Percentiles rank a stretch among this genome's conserved stretches.
Conservation (phyloP, 1,284 basidiomycete species). For the Pseudozyma thailandica region DNA sequence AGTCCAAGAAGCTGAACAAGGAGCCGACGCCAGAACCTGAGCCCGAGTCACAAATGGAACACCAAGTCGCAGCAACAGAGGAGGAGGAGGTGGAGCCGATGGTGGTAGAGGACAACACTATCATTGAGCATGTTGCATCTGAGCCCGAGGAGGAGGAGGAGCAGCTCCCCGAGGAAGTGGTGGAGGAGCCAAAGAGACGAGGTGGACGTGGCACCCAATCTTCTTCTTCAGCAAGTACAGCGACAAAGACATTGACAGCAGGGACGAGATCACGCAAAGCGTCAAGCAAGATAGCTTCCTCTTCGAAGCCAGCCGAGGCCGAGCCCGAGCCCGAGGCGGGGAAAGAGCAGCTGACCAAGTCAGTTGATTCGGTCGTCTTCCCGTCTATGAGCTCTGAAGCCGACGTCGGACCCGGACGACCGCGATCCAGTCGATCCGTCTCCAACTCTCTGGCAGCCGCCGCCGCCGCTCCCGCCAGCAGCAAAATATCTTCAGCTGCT, state of each 20-base stretch:
- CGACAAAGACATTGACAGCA: not conserved
- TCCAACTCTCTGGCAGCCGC: conserved; percentile 8
- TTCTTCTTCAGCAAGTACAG: conserved; percentile 7
- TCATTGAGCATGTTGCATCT: conserved; percentile 22
- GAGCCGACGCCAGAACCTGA: conserved; percentile 19
- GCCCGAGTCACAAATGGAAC: conserved; percentile 2
- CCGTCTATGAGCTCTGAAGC: conserved; percentile 31
- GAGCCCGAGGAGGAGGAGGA: conserved; percentile 16
- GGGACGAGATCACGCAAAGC: conserved; percentile 18
- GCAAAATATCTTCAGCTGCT: conserved; percentile 4
- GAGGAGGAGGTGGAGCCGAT: not conserved
- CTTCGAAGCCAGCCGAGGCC: not conserved
- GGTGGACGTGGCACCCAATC: conserved; percentile 13
- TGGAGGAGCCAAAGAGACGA: conserved; percentile 29
- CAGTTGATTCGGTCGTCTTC: conserved; percentile 7
- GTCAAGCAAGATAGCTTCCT: conserved; percentile 6
- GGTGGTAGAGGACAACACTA: conserved; percentile 17
- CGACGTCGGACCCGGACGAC: conserved; percentile 4
- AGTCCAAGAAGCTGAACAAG: conserved; percentile 35
- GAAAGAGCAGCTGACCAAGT: not conserved
- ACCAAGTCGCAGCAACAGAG: conserved; percentile 10
- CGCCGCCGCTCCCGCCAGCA: not conserved
- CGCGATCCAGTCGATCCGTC: conserved; percentile 10
- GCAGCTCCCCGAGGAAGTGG: too few relatives aligned
- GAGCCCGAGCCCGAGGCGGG: conserved; percentile 1